These are phyloP conservation scores for Tothia fuscella DNA, from an alignment of 2,329 filamentous ascomycete genomes.

Conservation along the genomic window DNA sequence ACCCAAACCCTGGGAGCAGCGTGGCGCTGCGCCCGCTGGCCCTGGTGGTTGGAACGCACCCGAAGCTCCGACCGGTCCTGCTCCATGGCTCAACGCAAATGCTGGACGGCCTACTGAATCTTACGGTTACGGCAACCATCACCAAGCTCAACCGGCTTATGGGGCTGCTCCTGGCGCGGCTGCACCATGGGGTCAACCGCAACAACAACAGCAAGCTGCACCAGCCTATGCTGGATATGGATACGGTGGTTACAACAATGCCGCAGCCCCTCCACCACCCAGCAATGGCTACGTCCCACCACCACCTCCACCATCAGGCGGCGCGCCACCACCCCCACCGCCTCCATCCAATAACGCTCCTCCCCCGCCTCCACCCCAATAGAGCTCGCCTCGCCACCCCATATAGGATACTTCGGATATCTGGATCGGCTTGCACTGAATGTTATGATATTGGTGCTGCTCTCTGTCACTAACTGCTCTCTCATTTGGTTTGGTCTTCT, in stretches of 20 bases:
- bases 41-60: slow-evolving; percentile 64
- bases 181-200: slow-evolving; percentile 15
- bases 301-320: slow-evolving; percentile 8
- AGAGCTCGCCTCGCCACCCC: too few species aligned
- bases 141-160: not conserved
- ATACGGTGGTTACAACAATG: slow-evolving; percentile 1
- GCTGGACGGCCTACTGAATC: slow-evolving; percentile 14
- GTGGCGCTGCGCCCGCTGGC: slow-evolving; percentile 71
- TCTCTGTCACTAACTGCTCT: too few species aligned
- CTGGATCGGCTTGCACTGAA: too few species aligned
- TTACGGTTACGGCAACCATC: slow-evolving; percentile 8
- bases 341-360: not conserved
- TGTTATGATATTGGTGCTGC: too few species aligned
- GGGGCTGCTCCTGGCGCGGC: slow-evolving; percentile 7
- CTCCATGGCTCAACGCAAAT: slow-evolving; percentile 42
- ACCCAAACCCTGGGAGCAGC: slow-evolving; percentile 79
- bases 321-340: slow-evolving; percentile 3
- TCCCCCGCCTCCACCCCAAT: slow-evolving; percentile 1
- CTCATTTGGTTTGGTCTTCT: too few species aligned
- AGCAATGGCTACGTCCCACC: slow-evolving; percentile 6
- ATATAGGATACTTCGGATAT: too few species aligned
- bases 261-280: slow-evolving; percentile 11
- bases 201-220: slow-evolving; percentile 18
- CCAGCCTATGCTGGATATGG: slow-evolving; percentile 17
- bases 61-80: slow-evolving; percentile 30